Percentiles rank a stretch among this genome's conserved stretches.
Evolutionary conservation across 2,329 filamentous ascomycete species (phyloP).

Genomic region (Penicillium griseofulvum): DNA sequence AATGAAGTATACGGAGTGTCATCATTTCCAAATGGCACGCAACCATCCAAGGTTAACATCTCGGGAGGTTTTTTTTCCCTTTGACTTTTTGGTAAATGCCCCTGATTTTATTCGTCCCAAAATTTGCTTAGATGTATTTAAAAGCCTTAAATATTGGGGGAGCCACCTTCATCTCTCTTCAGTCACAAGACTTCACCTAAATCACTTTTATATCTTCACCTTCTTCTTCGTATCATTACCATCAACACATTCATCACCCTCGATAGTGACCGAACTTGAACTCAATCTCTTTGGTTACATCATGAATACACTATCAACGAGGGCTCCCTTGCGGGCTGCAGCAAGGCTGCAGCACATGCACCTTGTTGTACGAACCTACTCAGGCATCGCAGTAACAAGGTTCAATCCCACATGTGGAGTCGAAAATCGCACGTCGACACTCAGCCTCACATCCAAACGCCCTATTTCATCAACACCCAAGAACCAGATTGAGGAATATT

Average conservation of each 20-base stretch:
- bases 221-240: background rate
- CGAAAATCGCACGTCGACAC: constrained; percentile 4
- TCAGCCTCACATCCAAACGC: constrained; percentile 20
- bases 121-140: background rate
- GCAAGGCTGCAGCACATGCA: constrained; percentile 28
- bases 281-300: background rate
- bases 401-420: constrained; percentile 16
- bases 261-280: background rate
- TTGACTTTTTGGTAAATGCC: background rate
- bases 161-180: background rate
- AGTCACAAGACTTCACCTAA: background rate
- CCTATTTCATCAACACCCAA: constrained; percentile 40
- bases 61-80: background rate
- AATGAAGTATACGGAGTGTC: constrained; percentile 12
- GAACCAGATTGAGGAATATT: constrained; percentile 51
- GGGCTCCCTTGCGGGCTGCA: constrained; percentile 29
- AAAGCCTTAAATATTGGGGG: background rate
- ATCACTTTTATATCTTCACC: background rate
- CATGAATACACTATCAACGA: constrained; percentile 32
- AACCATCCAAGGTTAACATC: background rate
- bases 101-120: background rate
- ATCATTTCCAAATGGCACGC: constrained; percentile 3
- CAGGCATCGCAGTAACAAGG: constrained; percentile 21
- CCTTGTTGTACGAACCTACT: constrained; percentile 25
- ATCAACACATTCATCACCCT: background rate